Percentiles rank a stretch among this genome's conserved stretches.
These are phyloP conservation scores for Boletus vinaceobasis DNA, from an alignment of 768 basidiomycete species.

Conservation along the genomic window DNA sequence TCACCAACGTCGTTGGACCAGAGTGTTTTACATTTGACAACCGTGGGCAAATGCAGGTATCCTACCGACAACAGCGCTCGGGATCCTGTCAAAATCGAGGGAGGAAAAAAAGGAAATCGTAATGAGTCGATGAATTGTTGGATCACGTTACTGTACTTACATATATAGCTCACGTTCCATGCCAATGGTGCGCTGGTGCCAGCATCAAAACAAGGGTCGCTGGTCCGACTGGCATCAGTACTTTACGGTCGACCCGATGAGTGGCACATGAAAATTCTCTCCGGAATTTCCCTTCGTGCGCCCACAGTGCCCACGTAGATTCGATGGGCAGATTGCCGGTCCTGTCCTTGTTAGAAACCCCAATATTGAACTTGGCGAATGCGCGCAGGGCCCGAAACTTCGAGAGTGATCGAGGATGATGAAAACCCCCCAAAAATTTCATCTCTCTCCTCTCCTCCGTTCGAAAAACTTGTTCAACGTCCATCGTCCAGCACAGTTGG, in stretches of 20 bases:
- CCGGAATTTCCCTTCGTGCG: not conserved
- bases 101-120: no score
- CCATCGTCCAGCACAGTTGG: no score
- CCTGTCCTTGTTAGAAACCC: not conserved
- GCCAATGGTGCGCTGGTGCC: not conserved
- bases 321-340: not conserved
- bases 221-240: no score
- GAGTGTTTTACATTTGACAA: not conserved
- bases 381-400: not conserved
- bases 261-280: not conserved
- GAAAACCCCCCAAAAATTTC: not conserved
- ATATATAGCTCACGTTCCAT: no score
- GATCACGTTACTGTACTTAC: not conserved
- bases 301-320: not conserved
- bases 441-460: not conserved
- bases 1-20: not conserved
- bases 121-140: not conserved
- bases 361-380: not conserved
- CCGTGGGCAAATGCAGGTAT: not conserved
- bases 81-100: not conserved
- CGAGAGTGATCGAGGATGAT: not conserved
- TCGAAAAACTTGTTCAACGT: not conserved
- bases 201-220: not conserved
- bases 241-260: not conserved
- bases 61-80: no score